Base-by-base conservation (phyloP, 1,284 basidiomycete genomes). In the Pyrrhoderma lamaoense region DNA sequence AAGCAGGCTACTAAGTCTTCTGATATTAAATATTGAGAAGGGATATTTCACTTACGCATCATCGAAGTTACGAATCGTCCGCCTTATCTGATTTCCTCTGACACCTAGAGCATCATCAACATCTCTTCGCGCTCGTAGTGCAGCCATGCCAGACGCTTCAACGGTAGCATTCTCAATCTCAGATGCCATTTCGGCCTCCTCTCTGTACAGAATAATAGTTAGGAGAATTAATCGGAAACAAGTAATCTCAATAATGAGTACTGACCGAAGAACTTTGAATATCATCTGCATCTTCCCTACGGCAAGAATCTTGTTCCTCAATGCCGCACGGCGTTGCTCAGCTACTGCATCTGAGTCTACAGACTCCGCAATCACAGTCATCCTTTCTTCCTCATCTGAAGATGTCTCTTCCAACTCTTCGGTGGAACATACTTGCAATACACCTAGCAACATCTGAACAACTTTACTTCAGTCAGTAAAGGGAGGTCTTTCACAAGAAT, bases 381-480 rank as follows among this genome's bases (percentile, higher is more conserved):
- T 58, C 47, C 21, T 53, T 52, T 66, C 70, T 45, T 70, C 67
- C 18, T 77, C 76, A 5, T 71, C 66, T 31, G 73, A 75, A 18
- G 68, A 66, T 2, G 63, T 61, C 53, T 86, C 85, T 64, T 91
- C 90, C 27, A 99, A 78, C 66, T 99, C 96, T 65, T 98, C 93
- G 61, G 92, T 85, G 57, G 88, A 90, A 70, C 95, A 99, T 55
- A 93, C 88, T 62, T 89, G 88, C 43, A 99, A 75, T 58, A 99
- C 90, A 9, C 93, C 92, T 47, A 99, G 85, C 34, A 99, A 74
- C 95, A 98, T 98, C 65, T 99, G 95, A 53, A 92, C 89, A 62
- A 96, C 91, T 93, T 37, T 8, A 37, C 27, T 31, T 11, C 7
- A 31, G 5, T 31, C 11, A 38, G 36, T 11, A 36, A 39, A 14